These are phyloP conservation scores for Jamesozyma spencerorum DNA, from an alignment of 805 yeast species.

Conservation along the genomic window DNA sequence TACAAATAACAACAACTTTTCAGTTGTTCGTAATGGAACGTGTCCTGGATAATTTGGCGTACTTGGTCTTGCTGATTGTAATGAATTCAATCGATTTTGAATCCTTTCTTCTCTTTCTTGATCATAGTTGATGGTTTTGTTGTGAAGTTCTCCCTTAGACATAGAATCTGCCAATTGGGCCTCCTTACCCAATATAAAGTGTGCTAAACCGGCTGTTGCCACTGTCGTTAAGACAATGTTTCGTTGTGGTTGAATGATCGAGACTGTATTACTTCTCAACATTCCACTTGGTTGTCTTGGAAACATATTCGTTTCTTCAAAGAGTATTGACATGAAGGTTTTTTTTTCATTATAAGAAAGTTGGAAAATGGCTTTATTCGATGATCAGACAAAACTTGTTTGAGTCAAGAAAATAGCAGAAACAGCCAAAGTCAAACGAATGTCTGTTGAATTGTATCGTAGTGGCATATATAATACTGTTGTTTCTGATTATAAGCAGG, in stretches of 20 bases:
- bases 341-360: too few relatives aligned
- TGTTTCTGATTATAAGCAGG: background rate
- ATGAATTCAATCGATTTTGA: conserved; percentile 19
- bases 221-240: conserved; percentile 6
- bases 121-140: conserved; percentile 27
- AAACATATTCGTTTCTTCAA: too few relatives aligned
- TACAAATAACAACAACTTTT: conserved; percentile 52
- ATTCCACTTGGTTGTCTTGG: too few relatives aligned
- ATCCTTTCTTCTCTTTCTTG: conserved; percentile 30
- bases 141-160: conserved; percentile 31
- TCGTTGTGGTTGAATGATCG: background rate
- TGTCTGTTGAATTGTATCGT: background rate
- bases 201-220: conserved; percentile 13
- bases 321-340: too few relatives aligned
- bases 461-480: background rate
- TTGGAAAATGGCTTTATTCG: too few relatives aligned
- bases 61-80: conserved; percentile 23
- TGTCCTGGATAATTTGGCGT: conserved; percentile 58
- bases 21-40: conserved; percentile 59
- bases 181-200: conserved; percentile 32
- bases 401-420: too few relatives aligned
- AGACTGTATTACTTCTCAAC: background rate
- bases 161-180: conserved; percentile 51
- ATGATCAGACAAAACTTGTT: too few relatives aligned
- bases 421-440: too few relatives aligned